Conservation (phyloP, 2,329 filamentous ascomycete species). For the Thermoascus crustaceus region DNA sequence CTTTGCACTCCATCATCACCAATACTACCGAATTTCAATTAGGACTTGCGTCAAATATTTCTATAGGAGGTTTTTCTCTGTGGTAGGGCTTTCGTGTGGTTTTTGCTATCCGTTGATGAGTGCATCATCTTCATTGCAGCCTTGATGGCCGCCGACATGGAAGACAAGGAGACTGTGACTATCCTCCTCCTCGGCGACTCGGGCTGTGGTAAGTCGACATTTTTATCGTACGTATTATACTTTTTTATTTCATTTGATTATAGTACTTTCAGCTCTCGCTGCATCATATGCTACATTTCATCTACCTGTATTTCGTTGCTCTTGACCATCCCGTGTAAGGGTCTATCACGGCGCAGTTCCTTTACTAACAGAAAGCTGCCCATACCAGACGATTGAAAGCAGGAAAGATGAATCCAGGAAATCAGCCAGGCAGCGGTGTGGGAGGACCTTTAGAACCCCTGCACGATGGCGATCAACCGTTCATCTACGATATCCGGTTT, state of each 20-base stretch:
- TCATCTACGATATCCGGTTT: constrained; percentile 50
- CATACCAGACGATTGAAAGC: constrained; percentile 12
- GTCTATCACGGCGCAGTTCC: neutral
- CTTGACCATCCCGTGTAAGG: constrained; percentile 2
- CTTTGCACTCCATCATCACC: too few species aligned
- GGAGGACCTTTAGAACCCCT: constrained; percentile 36
- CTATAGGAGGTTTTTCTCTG: too few species aligned
- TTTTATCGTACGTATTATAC: constrained; percentile 47
- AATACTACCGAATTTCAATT: too few species aligned
- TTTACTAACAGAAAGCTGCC: neutral
- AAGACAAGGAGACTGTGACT: constrained; percentile 17
- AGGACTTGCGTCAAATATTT: too few species aligned
- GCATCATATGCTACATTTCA: too few species aligned
- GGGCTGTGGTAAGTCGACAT: constrained; percentile 55
- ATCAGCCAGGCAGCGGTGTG: constrained; percentile 21
- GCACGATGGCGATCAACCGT: constrained; percentile 50
- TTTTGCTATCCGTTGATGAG: too few species aligned
- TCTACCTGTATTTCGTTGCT: neutral
- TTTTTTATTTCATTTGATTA: constrained; percentile 4
- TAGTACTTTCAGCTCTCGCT: constrained; percentile 5
- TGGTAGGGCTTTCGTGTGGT: too few species aligned
- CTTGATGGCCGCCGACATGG: neutral
- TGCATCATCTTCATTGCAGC: too few species aligned
- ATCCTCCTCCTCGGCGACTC: constrained; percentile 52
- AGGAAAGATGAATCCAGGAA: constrained; percentile 8